Conservation (phyloP, 345 rosid species). For the Pistacia integerrima region DNA sequence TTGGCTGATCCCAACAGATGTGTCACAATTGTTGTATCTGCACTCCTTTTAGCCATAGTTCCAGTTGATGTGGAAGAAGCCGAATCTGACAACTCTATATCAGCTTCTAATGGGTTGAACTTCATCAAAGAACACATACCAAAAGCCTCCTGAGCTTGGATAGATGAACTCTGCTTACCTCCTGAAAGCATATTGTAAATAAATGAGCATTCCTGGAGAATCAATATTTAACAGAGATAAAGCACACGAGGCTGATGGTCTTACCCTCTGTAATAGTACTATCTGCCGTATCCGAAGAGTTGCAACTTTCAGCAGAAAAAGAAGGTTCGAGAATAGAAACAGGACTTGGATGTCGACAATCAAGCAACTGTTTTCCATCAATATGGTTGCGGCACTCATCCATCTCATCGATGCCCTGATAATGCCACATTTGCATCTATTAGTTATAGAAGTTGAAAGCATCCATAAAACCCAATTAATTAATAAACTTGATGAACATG, state of each 20-base stretch:
- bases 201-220: conserved; percentile 12
- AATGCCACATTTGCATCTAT: conserved; percentile 14
- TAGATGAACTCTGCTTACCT: conserved; percentile 50
- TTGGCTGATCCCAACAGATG: conserved; percentile 29
- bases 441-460: not conserved
- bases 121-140: conserved; percentile 45
- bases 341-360: conserved; percentile 64
- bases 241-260: not conserved
- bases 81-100: conserved; percentile 62
- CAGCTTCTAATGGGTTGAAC: conserved; percentile 41
- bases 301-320: conserved; percentile 65
- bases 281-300: conserved; percentile 60
- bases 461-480: not conserved
- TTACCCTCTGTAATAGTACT: conserved; percentile 53
- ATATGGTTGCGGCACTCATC: conserved; percentile 39
- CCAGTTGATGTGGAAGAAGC: conserved; percentile 60
- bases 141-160: conserved; percentile 52
- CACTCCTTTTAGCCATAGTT: conserved; percentile 32
- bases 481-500: not conserved
- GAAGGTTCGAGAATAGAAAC: conserved; percentile 65
- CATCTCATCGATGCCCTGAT: conserved; percentile 58
- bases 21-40: conserved; percentile 12
- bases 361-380: conserved; percentile 36
- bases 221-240: not conserved
- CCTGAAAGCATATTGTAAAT: conserved; percentile 37